A percentile compares a stretch with the other conserved stretches of the same genome.
Conservation (phyloP, 257 asterid species). For the Ocimum tenuiflorum region DNA sequence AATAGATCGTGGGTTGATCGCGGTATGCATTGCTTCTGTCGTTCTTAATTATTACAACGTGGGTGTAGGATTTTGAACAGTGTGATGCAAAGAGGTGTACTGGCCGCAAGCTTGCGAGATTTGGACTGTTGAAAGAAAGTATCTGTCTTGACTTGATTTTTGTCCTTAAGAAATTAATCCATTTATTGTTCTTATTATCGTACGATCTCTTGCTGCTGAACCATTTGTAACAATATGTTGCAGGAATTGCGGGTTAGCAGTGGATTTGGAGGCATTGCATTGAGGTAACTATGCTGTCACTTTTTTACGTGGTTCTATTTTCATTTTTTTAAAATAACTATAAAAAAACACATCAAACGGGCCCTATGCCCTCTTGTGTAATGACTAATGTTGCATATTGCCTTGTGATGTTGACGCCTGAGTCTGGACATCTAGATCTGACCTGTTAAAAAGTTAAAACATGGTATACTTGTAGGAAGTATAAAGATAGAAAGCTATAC, state of each 20-base stretch:
- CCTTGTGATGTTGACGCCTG: background rate
- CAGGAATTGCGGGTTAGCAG: conserved; percentile 81
- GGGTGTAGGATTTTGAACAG: conserved; percentile 81
- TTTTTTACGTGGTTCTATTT: background rate
- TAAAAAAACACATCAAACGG: no score
- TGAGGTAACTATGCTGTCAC: conserved; percentile 42
- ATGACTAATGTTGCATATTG: background rate
- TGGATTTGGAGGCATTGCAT: conserved; percentile 86
- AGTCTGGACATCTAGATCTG: background rate
- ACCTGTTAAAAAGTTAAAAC: background rate
- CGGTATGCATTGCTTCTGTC: conserved; percentile 3
- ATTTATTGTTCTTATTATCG: background rate
- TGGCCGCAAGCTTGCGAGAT: conserved; percentile 96
- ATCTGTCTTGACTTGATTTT: conserved; percentile 23
- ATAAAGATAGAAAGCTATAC: background rate
- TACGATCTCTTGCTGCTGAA: background rate
- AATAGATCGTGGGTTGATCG: background rate
- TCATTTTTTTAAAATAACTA: background rate
- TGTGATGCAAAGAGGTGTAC: conserved; percentile 97
- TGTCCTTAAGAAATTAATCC: background rate
- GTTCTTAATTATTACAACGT: background rate
- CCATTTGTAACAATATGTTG: conserved; percentile 10
- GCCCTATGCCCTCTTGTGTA: background rate
- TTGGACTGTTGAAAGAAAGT: conserved; percentile 82
- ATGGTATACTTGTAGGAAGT: background rate